Percentiles rank a stretch among this genome's conserved stretches.
These are phyloP conservation scores for Coniochaeta sp. DNA, from an alignment of 2,329 filamentous ascomycete genomes.

Conservation along the genomic window DNA sequence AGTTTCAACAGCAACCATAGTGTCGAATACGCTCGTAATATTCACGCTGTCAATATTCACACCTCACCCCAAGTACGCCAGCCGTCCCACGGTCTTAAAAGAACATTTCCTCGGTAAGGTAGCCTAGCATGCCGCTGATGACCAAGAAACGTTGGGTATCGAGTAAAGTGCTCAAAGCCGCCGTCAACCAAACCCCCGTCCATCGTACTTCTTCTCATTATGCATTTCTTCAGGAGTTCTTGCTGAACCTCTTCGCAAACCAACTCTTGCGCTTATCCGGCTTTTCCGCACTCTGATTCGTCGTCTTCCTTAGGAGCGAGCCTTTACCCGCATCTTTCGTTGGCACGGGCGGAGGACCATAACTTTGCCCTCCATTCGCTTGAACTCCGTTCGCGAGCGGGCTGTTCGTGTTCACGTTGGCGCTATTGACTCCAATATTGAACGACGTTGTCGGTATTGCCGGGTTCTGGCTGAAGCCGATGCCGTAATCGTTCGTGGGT, in stretches of 20 bases:
- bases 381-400: constrained; percentile 12
- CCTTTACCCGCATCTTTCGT: constrained; percentile 20
- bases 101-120: not conserved
- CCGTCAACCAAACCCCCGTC: not conserved
- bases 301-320: constrained; percentile 16
- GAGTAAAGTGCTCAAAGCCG: not conserved
- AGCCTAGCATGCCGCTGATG: not conserved
- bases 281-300: constrained; percentile 6
- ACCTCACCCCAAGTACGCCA: not conserved
- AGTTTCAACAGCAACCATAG: not conserved
- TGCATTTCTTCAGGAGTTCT: constrained; percentile 26
- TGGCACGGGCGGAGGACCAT: constrained; percentile 21
- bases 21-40: not conserved
- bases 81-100: not conserved
- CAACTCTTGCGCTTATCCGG: constrained; percentile 81
- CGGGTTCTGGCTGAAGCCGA: constrained; percentile 40
- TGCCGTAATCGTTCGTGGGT: constrained; percentile 58
- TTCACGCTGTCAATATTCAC: not conserved
- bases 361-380: constrained; percentile 8
- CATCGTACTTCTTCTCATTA: not conserved
- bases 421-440: constrained; percentile 19
- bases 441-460: constrained; percentile 34
- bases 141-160: constrained; percentile 4
- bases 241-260: constrained; percentile 79
- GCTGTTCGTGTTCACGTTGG: constrained; percentile 6